These are phyloP conservation scores for Gracilaria caudata DNA, from an alignment of 23 red algal species.

Conservation along the genomic window DNA sequence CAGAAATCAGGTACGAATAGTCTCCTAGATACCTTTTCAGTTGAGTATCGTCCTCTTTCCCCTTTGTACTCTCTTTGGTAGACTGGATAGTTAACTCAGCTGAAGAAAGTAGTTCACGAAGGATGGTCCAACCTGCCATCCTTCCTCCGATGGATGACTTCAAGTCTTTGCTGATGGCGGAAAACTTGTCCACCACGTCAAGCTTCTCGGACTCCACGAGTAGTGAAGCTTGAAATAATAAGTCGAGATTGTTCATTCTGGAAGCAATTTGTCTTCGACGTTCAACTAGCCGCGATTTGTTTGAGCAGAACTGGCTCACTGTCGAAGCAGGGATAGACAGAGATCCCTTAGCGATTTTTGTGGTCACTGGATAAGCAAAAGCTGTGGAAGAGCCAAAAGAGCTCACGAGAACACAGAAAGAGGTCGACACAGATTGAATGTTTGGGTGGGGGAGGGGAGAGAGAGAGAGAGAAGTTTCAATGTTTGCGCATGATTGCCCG, in stretches of 20 bases:
- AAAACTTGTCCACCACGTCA: conserved; percentile 4
- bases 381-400: neutral
- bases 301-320: neutral
- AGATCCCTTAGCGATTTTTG: neutral
- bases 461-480: neutral
- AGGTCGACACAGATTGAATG: neutral
- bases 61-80: neutral
- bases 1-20: neutral
- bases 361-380: neutral
- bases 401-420: neutral
- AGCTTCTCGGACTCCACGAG: conserved; percentile 15
- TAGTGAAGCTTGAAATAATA: conserved; percentile 1
- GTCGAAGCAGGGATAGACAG: neutral
- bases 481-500: neutral
- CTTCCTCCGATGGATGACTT: neutral
- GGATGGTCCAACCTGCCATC: neutral
- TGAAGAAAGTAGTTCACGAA: neutral
- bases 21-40: neutral
- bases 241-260: conserved; percentile 7
- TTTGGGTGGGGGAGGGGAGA: too few relatives aligned
- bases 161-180: neutral
- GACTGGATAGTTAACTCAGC: neutral
- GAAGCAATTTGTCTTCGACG: neutral
- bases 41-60: neutral
- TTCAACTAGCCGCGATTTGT: neutral